A percentile compares a stretch with the other conserved stretches of the same genome.
Conservation (phyloP, 495 filamentous ascomycete genomes). For the Symbiotaphrina buchneri region DNA sequence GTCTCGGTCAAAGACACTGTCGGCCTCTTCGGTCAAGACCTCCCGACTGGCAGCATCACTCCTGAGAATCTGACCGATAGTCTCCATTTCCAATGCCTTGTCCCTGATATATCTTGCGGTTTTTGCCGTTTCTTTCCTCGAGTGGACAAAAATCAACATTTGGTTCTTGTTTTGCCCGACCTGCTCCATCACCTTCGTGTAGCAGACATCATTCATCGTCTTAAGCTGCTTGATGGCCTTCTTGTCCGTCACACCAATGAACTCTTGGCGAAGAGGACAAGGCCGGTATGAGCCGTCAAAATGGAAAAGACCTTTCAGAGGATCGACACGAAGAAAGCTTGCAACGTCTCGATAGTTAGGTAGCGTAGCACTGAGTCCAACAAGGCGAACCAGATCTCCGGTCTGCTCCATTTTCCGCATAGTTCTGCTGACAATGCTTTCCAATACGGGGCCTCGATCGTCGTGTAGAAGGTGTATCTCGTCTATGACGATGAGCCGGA, state of each 20-base stretch:
- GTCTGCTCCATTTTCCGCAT: slow-evolving; percentile 86
- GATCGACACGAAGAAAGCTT: slow-evolving; percentile 84
- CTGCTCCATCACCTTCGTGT: slow-evolving; percentile 93
- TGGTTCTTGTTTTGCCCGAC: slow-evolving; percentile 78
- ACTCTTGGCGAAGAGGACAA: slow-evolving; percentile 87
- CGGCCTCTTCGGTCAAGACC: slow-evolving; percentile 65
- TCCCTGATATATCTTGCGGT: slow-evolving; percentile 90
- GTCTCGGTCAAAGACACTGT: slow-evolving; percentile 61
- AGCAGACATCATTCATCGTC: slow-evolving; percentile 98
- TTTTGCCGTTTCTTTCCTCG: slow-evolving; percentile 91
- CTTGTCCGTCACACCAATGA: slow-evolving; percentile 92
- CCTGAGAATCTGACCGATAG: slow-evolving; percentile 85
- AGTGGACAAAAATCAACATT: slow-evolving; percentile 98
- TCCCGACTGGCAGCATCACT: slow-evolving; percentile 84
- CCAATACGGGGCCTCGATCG: slow-evolving; percentile 87
- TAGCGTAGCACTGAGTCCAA: slow-evolving; percentile 85
- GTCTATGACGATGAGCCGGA: slow-evolving; percentile 86
- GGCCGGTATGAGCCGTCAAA: slow-evolving; percentile 90
- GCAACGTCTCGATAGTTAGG: slow-evolving; percentile 96
- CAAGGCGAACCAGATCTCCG: slow-evolving; percentile 69
- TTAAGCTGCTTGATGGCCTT: slow-evolving; percentile 98
- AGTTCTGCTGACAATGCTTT: slow-evolving; percentile 89
- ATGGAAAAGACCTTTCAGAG: slow-evolving; percentile 69
- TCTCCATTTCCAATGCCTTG: slow-evolving; percentile 87
- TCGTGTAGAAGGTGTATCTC: slow-evolving; percentile 97